A percentile compares a stretch with the other conserved stretches of the same genome.
Evolutionary conservation across 805 yeast species (phyloP).

Genomic region (Lachancea lanzarotensis): DNA sequence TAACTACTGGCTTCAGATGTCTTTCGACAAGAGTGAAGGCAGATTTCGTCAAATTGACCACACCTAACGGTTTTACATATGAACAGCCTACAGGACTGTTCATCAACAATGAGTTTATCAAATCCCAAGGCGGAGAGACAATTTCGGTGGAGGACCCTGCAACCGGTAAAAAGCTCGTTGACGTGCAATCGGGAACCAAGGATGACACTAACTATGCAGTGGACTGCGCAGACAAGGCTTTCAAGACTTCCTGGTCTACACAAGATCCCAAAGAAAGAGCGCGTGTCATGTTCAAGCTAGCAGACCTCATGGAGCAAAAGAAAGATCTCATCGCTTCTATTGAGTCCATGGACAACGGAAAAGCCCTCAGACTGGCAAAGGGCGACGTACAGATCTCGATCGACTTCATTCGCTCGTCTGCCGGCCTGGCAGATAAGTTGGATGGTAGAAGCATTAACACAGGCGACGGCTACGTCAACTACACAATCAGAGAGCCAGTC

Average conservation of each 20-base stretch:
- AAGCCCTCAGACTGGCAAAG: conserved; percentile 56
- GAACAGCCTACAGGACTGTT: conserved; percentile 84
- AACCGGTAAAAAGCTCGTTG: conserved; percentile 54
- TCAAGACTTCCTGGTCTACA: conserved; percentile 51
- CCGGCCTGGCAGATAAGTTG: conserved; percentile 66
- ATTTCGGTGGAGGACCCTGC: conserved; percentile 51
- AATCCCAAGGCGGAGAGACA: conserved; percentile 49
- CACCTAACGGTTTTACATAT: conserved; percentile 61
- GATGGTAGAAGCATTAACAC: conserved; percentile 60
- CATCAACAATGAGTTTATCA: conserved; percentile 76
- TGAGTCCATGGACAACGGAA: conserved; percentile 75
- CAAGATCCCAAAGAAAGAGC: conserved; percentile 54
- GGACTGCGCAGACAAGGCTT: conserved; percentile 58
- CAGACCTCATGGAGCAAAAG: conserved; percentile 61
- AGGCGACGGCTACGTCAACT: conserved; percentile 56
- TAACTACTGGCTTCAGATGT: background rate
- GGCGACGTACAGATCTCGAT: conserved; percentile 64
- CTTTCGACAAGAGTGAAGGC: conserved; percentile 1
- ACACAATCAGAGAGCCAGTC: conserved; percentile 65
- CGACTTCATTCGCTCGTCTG: conserved; percentile 61
- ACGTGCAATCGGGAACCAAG: conserved; percentile 51
- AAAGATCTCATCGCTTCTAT: conserved; percentile 58
- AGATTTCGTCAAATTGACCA: conserved; percentile 36
- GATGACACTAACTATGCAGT: conserved; percentile 69
- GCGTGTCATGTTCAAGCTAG: conserved; percentile 48